Base-by-base conservation (phyloP, 176 grass and related monocot species). In the Poa annua region DNA sequence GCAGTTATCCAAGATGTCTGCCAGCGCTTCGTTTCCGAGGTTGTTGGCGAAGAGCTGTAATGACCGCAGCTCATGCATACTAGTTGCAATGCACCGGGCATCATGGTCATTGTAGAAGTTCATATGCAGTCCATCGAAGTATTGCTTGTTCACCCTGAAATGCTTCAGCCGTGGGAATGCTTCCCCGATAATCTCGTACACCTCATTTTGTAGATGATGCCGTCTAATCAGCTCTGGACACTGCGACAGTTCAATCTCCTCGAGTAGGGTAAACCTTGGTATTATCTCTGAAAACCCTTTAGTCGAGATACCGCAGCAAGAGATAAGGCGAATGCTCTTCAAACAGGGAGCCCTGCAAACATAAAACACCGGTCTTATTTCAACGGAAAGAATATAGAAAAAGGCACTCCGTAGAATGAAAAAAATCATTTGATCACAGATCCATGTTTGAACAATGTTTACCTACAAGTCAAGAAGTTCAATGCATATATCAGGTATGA, bases 321-420 rank as follows among this genome's bases (percentile, higher is more conserved):
- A 72, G 69, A 72, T 72, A 21, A 72, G 42, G 42, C 69, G 42
- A 72, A 72, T 41, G 42, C 69, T 72, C 69, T 72, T 72, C 21
- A 72, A 26, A 48, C 41, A 26, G 6, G 69, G 41, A 47, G 21
- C 41, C 69, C 69, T 48, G 42, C 69, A 16, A 26, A 71, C 39
- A 71, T 24, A 47, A 24, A 70, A 70, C 36, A 70, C 9, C 35
- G 4, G 20, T 20, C 4, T 44, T n/a, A 64, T 32, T 64, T 5
- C 63, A 66, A 36, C 33, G 17, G 15, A 66, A 34, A 9, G 7
- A 66, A 38, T 38, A 8, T 9, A 38, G 5, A 54, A 54, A 19
- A n/a, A 0, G 16, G 16, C 34, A 38, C 39, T 20, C 3, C 3
- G 17, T 22, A 57, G 20, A 22, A 57, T 57, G 64, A 66, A 66